These are phyloP conservation scores for Phaffomyces opuntiae DNA, from an alignment of 805 yeast species.

Conservation along the genomic window DNA sequence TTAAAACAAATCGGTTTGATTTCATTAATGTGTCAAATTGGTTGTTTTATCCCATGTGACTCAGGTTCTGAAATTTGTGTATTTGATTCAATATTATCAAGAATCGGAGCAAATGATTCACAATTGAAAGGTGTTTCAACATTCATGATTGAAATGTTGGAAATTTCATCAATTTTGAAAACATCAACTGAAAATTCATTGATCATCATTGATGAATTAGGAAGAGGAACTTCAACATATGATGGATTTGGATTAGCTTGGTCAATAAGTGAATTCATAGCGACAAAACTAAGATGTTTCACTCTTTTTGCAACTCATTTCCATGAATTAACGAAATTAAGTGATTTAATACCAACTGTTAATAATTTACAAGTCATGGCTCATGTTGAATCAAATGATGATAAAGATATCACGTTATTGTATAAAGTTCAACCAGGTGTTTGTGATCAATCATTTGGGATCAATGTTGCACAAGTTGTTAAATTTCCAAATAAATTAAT, in stretches of 20 bases:
- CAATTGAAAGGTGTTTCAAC: conserved; percentile 96
- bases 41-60: conserved; percentile 70
- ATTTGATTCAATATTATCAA: conserved; percentile 86
- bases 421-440: conserved; percentile 97
- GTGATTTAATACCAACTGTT: conserved; percentile 57
- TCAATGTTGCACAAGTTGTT: conserved; percentile 94
- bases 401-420: conserved; percentile 70
- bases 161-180: conserved; percentile 79
- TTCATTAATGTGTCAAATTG: conserved; percentile 81
- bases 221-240: conserved; percentile 74
- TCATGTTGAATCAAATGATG: conserved; percentile 52
- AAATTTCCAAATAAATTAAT: conserved; percentile 87
- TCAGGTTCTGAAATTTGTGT: conserved; percentile 67
- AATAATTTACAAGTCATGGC: conserved; percentile 90
- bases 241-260: conserved; percentile 98
- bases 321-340: conserved; percentile 84
- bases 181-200: conserved; percentile 74
- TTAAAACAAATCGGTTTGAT: conserved; percentile 86
- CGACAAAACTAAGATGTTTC: conserved; percentile 64
- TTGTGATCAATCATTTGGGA: conserved; percentile 93
- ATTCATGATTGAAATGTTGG: conserved; percentile 94
- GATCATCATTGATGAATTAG: conserved; percentile 89
- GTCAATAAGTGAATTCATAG: conserved; percentile 86
- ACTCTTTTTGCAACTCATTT: conserved; percentile 95
- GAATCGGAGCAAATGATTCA: conserved; percentile 99